phyloP scores from a whole-genome alignment of 805 yeast genomes.

The Metschnikowia kofuensis region DNA sequence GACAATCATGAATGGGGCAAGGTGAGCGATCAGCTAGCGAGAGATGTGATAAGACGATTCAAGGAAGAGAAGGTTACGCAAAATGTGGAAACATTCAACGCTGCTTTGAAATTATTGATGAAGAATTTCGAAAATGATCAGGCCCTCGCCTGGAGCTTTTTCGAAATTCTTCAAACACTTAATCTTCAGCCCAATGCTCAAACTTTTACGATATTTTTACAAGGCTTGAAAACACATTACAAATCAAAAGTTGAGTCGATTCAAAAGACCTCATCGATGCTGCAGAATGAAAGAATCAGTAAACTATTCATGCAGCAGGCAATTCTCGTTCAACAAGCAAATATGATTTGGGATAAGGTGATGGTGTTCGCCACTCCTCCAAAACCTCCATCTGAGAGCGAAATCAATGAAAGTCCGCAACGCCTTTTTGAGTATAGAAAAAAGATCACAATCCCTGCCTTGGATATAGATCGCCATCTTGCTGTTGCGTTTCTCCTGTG shows the following conservation, averaged over 20 bases:
- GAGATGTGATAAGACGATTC: conserved; percentile 23
- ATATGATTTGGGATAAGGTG: conserved; percentile 27
- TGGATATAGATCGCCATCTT: conserved; percentile 34
- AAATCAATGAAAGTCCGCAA: conserved; percentile 21
- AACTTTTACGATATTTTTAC: conserved; percentile 38
- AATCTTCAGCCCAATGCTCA: conserved; percentile 29
- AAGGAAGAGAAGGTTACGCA: conserved; percentile 10
- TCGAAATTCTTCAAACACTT: conserved; percentile 24
- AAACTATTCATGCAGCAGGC: conserved; percentile 28
- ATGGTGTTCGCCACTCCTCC: conserved; percentile 32
- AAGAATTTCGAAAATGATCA: conserved; percentile 34
- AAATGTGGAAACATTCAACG: conserved; percentile 33
- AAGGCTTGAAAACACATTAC: conserved; percentile 29
- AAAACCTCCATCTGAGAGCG: conserved; percentile 29
- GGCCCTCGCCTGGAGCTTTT: conserved; percentile 35
- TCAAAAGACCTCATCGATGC: conserved; percentile 13
- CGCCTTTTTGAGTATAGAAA: conserved; percentile 16
- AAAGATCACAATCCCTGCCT: conserved; percentile 7
- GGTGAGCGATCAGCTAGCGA: conserved; percentile 19
- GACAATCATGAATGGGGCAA: conserved; percentile 33
- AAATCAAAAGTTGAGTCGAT: conserved; percentile 17
- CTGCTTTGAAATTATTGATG: conserved; percentile 34
- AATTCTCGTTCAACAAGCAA: conserved; percentile 25
- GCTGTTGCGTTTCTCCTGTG: conserved; percentile 29
- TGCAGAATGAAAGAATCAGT: conserved; percentile 20